Conservation (phyloP, 2,329 filamentous ascomycete genomes). For the Lanzia echinophila region DNA sequence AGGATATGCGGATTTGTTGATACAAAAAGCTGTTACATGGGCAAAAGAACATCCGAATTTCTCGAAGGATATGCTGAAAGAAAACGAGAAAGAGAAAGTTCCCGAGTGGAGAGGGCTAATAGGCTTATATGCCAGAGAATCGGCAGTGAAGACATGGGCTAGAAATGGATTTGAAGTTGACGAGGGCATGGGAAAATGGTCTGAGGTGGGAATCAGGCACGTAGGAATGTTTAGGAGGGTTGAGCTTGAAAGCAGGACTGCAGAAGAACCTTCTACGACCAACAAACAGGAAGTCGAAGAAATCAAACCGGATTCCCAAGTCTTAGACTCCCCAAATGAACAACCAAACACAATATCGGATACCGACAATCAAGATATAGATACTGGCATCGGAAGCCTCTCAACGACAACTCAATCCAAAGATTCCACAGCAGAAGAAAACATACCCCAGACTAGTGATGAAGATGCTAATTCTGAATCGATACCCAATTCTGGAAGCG, state of each 20-base stretch:
- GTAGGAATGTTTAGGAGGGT: constrained; percentile 64
- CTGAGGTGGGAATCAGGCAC: constrained; percentile 78
- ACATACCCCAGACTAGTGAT: neutral
- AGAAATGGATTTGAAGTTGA: constrained; percentile 69
- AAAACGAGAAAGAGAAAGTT: constrained; percentile 29
- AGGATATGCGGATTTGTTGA: constrained; percentile 58
- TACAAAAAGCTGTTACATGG: constrained; percentile 64
- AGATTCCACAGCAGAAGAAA: neutral
- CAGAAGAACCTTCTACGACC: neutral
- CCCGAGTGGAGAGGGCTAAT: constrained; percentile 67
- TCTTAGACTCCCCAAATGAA: no score
- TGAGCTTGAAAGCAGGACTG: neutral
- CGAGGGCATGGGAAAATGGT: constrained; percentile 67
- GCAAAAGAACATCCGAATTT: constrained; percentile 53
- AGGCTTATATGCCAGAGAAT: constrained; percentile 71
- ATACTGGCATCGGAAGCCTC: no score
- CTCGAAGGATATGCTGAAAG: constrained; percentile 37
- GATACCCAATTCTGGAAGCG: neutral
- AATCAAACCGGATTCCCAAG: neutral
- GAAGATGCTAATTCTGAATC: neutral
- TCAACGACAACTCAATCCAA: neutral
- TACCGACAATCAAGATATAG: no score
- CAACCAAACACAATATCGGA: no score
- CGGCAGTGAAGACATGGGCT: constrained; percentile 58
- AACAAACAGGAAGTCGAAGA: neutral